Percentiles rank a stretch among this genome's conserved stretches.
phyloP scores from a whole-genome alignment of 805 yeast species.

The Ogataea trehaloabstinens region DNA sequence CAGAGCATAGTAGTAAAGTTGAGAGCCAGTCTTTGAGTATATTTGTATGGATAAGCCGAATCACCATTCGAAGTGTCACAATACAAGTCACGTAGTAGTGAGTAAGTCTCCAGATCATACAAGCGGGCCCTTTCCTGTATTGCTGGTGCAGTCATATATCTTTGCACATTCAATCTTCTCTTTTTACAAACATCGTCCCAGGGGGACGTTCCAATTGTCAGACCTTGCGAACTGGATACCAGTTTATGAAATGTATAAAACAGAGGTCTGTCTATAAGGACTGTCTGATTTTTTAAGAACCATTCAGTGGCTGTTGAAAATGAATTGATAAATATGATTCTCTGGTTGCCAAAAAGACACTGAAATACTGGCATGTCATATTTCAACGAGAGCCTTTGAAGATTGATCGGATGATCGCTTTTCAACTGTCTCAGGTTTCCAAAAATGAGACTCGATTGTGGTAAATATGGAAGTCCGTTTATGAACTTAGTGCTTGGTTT shows the following conservation, averaged over 20 bases:
- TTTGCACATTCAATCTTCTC: conserved; percentile 37
- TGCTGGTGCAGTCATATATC: conserved; percentile 38
- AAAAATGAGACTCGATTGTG: conserved; percentile 29
- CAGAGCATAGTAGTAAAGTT: conserved; percentile 38
- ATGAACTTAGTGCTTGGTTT: conserved; percentile 22
- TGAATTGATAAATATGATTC: conserved; percentile 18
- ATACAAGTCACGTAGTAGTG: conserved; percentile 30
- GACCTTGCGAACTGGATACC: conserved; percentile 32
- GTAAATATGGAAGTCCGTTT: conserved; percentile 31
- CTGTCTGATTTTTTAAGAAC: conserved; percentile 22
- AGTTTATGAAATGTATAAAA: conserved; percentile 24
- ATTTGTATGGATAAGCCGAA: conserved; percentile 24
- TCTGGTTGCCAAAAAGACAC: conserved; percentile 21
- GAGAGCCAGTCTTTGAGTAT: conserved; percentile 35
- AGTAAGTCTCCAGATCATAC: conserved; percentile 34
- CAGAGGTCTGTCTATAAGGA: conserved; percentile 16
- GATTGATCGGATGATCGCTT: conserved; percentile 32
- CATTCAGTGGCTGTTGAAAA: conserved; percentile 18
- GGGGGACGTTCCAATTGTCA: conserved; percentile 43
- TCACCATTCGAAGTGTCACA: conserved; percentile 9
- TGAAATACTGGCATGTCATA: conserved; percentile 28
- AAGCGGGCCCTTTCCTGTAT: conserved; percentile 33
- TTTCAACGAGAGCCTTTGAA: conserved; percentile 30
- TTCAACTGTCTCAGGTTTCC: conserved; percentile 32
- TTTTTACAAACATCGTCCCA: conserved; percentile 38